Conservation (phyloP, 2,329 filamentous ascomycete species). For the Fusarium albosuccineum region DNA sequence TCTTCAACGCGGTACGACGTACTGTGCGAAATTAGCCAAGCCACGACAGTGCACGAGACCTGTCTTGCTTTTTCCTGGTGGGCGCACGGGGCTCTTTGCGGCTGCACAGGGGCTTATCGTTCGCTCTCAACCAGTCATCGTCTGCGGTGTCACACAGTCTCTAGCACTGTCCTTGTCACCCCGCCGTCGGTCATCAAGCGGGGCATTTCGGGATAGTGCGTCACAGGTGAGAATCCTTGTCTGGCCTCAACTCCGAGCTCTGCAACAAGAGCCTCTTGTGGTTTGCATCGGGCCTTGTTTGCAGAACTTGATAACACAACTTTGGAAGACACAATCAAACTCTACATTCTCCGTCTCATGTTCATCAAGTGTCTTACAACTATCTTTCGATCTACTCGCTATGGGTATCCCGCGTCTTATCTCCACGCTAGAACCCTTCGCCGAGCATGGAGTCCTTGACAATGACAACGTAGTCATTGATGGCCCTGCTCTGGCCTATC, state of each 20-base stretch:
- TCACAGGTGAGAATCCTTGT: constrained; percentile 9
- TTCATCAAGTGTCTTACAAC: too few species aligned
- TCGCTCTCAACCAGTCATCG: constrained; percentile 4
- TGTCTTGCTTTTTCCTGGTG: constrained; percentile 17
- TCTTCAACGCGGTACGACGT: constrained; percentile 25
- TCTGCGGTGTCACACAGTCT: constrained; percentile 29
- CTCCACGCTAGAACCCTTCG: constrained; percentile 66
- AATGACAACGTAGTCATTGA: constrained; percentile 71
- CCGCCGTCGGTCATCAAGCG: constrained; percentile 36
- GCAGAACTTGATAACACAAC: too few species aligned
- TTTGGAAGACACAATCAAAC: too few species aligned
- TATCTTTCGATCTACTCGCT: background rate
- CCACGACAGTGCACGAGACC: constrained; percentile 9
- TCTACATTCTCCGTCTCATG: too few species aligned
- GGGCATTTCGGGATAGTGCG: constrained; percentile 39
- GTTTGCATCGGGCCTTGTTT: too few species aligned
- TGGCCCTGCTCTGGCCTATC: constrained; percentile 82
- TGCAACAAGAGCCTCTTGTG: too few species aligned
- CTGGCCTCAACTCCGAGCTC: background rate
- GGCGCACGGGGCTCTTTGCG: background rate
- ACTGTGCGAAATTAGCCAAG: constrained; percentile 16
- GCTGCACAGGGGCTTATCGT: constrained; percentile 22
- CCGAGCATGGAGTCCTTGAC: constrained; percentile 57
- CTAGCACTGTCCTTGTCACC: constrained; percentile 13
- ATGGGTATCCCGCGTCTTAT: constrained; percentile 74